Conservation (phyloP, 208 protist species). For the Paratrypanosoma confusum region DNA sequence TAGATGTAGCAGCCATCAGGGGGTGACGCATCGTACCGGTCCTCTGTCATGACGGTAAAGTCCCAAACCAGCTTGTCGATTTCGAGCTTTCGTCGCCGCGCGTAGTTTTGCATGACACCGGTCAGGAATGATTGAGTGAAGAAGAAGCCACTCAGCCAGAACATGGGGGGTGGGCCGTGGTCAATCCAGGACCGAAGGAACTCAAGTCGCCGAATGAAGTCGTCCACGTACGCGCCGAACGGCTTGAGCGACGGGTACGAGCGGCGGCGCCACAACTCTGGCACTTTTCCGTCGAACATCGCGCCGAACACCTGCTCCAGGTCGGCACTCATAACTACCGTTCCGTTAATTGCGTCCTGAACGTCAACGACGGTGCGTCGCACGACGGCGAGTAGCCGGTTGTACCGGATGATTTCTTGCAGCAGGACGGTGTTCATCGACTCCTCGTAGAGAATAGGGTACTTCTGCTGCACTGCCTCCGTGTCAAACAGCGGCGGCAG, state of each 20-base stretch:
- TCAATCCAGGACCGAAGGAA: slow-evolving; percentile 89
- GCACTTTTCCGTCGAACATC: slow-evolving; percentile 90
- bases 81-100: slow-evolving; percentile 91
- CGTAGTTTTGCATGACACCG: slow-evolving; percentile 95
- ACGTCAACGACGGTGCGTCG: slow-evolving; percentile 89
- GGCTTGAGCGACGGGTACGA: slow-evolving; percentile 97
- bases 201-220: slow-evolving; percentile 86
- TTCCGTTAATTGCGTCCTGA: slow-evolving; percentile 90
- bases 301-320: slow-evolving; percentile 92
- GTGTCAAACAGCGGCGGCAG: slow-evolving; percentile 86
- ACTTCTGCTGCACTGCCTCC: slow-evolving; percentile 72
- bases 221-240: slow-evolving; percentile 91
- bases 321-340: slow-evolving; percentile 95
- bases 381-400: slow-evolving; percentile 86
- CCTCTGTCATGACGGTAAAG: slow-evolving; percentile 76
- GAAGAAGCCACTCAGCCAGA: slow-evolving; percentile 96
- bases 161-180: slow-evolving; percentile 70
- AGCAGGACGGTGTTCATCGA: slow-evolving; percentile 95
- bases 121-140: slow-evolving; percentile 96
- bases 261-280: slow-evolving; percentile 74
- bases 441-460: slow-evolving; percentile 88
- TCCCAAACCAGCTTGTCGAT: slow-evolving; percentile 95
- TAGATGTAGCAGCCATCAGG: slow-evolving; percentile 84
- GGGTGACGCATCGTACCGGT: slow-evolving; percentile 31
- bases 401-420: slow-evolving; percentile 90